Percentiles rank a stretch among this genome's conserved stretches.
Conservation (phyloP, 148 eudicot species). For the Tetragonia tetragonoides region DNA sequence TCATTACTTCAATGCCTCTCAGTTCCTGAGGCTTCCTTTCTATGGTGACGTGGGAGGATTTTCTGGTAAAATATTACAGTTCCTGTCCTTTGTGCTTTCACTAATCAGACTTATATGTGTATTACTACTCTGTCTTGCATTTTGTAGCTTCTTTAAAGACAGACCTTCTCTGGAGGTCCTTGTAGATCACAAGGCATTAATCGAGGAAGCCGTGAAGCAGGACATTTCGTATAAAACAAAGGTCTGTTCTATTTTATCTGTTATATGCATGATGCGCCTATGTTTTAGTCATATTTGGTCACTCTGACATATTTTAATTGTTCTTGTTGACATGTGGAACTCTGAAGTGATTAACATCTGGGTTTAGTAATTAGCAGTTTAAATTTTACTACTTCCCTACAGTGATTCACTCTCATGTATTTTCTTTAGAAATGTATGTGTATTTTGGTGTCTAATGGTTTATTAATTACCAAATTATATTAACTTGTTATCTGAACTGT, state of each 20-base stretch:
- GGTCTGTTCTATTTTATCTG: slow-evolving; percentile 39
- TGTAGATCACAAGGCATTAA: slow-evolving; percentile 43
- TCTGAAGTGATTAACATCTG: neutral
- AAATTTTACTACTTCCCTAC: neutral
- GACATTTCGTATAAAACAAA: slow-evolving; percentile 53
- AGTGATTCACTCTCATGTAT: no score
- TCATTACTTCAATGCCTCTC: neutral
- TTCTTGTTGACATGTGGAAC: neutral
- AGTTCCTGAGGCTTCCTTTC: neutral
- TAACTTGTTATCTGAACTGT: no score
- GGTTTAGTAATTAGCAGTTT: neutral
- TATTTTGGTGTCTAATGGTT: no score
- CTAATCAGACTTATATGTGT: neutral
- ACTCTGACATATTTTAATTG: neutral
- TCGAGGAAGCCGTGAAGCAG: slow-evolving; percentile 59
- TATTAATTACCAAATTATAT: no score
- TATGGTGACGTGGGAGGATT: neutral
- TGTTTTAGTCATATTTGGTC: neutral
- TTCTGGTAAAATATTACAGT: neutral
- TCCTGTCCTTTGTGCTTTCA: neutral
- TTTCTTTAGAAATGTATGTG: no score
- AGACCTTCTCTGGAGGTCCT: slow-evolving; percentile 68
- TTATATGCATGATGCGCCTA: neutral
- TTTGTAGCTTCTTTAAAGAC: slow-evolving; percentile 51
- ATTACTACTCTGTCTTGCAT: slow-evolving; percentile 10